phyloP scores from a whole-genome alignment of 2,329 filamentous ascomycete genomes.

The Lecanicillium sp. region DNA sequence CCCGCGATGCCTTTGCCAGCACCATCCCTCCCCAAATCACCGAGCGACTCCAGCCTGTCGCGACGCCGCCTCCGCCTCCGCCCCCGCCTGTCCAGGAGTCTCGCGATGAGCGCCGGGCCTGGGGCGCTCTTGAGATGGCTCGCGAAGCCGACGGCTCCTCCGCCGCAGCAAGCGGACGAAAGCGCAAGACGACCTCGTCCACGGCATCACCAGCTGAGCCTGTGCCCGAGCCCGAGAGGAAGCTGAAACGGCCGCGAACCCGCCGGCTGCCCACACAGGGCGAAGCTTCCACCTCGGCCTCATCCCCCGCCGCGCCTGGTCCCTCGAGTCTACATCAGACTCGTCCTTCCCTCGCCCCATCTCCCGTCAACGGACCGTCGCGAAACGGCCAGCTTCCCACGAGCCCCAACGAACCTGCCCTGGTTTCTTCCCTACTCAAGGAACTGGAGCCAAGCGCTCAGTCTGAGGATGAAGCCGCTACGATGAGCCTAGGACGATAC shows the following conservation, averaged over 20 bases:
- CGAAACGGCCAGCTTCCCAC: neutral
- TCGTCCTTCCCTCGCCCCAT: conserved; percentile 13
- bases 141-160: conserved; percentile 56
- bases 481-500: conserved; percentile 24
- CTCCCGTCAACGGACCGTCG: conserved; percentile 1
- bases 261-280: conserved; percentile 51
- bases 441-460: conserved; percentile 69
- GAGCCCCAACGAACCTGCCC: conserved; percentile 57
- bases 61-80: conserved; percentile 26
- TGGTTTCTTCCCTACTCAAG: conserved; percentile 78
- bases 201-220: conserved; percentile 66
- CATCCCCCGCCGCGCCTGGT: conserved; percentile 26
- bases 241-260: conserved; percentile 81
- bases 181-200: conserved; percentile 67
- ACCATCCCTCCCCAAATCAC: conserved; percentile 53
- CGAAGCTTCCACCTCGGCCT: conserved; percentile 40
- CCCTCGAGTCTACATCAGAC: conserved; percentile 16
- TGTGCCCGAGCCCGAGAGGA: conserved; percentile 67
- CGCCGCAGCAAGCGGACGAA: conserved; percentile 49
- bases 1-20: conserved; percentile 63
- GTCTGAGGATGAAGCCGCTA: conserved; percentile 48
- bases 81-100: conserved; percentile 59
- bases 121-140: conserved; percentile 86
- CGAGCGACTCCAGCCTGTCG: conserved; percentile 50
- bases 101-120: conserved; percentile 74